These are phyloP conservation scores for Alternaria solani DNA, from an alignment of 2,329 filamentous ascomycete species.

Conservation along the genomic window DNA sequence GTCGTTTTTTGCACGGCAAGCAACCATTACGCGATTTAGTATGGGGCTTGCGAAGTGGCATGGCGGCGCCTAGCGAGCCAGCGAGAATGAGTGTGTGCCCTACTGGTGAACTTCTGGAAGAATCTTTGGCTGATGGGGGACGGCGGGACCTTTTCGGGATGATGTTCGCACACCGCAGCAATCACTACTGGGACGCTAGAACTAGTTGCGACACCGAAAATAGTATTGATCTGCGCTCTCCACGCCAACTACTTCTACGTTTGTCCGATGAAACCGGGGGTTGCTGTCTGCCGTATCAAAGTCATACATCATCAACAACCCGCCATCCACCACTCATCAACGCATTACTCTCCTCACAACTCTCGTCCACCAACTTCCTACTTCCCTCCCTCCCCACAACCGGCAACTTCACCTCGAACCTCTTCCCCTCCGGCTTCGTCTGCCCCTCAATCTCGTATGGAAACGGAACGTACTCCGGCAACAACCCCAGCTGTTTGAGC, in stretches of 20 bases:
- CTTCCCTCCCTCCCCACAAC: slow-evolving; percentile 65
- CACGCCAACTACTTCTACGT: not conserved
- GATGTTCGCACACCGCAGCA: not conserved
- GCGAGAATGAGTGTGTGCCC: not conserved
- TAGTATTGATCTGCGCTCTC: not conserved
- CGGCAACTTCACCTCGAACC: slow-evolving; percentile 68
- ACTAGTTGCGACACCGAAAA: not conserved
- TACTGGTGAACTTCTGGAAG: not conserved
- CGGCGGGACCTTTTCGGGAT: not conserved
- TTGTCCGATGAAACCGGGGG: not conserved
- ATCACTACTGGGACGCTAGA: not conserved
- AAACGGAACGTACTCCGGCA: slow-evolving; percentile 71
- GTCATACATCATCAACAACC: slow-evolving; percentile 38
- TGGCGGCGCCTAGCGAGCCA: not conserved
- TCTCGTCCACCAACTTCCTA: slow-evolving; percentile 61
- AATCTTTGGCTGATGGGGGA: not conserved
- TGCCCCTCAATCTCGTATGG: slow-evolving; percentile 52
- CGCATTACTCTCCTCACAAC: slow-evolving; percentile 61
- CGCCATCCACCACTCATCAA: slow-evolving; percentile 58
- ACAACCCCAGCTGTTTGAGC: slow-evolving; percentile 67
- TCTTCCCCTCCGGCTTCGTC: slow-evolving; percentile 50
- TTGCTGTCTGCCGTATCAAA: not conserved
- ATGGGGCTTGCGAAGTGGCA: slow-evolving; percentile 4
- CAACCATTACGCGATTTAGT: slow-evolving; percentile 9
- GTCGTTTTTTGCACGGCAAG: slow-evolving; percentile 3